Base-by-base conservation (phyloP, 2,329 filamentous ascomycete genomes). In the Talaromyces sp. region DNA sequence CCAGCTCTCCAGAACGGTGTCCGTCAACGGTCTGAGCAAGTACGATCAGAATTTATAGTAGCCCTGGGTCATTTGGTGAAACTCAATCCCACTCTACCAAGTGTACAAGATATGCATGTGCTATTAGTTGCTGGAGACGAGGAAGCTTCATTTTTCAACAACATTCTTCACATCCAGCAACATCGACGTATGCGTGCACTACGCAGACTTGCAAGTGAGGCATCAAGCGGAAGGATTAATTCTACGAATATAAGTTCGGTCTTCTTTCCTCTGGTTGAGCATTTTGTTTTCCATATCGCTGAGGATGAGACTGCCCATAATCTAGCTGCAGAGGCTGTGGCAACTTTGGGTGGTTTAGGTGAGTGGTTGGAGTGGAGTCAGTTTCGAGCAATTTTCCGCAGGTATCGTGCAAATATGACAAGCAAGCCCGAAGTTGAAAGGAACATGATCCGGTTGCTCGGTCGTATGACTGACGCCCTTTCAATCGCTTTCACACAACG, bases 181-280 rank as follows among this genome's bases (percentile, higher is more conserved):
- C 89, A 95, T 66, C 89, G 92, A 68, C 91, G 96, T 72, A 84
- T 96, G 62, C 90, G 93, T 70, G 93, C 95, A 2, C 81, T 99
- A 43, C 88, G 91, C 66, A 85, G 92, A 64, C 82, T 99, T 13
- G 88, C 90, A 64, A 81, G 84, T 9, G 89, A 90, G 68, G 91
- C 91, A 63, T 77, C 82, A 10, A 84, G 84, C 64, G 83, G 86
- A 13, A 83, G 87, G 58, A 81, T 99, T 66, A 85, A 85, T 67
- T 90, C 91, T 71, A 87, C 87, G 61, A 96, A 96, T 72, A 84
- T 96, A 68, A 89, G 89, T 66, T 89, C 94, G 19, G 90, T 97
- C 73, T 92, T 98, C 73, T 86, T 99, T 47, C 96, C 95, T 0
- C 83, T 99, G 22, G 83, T 98, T 10, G 95, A 99, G 74, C 93